Evolutionary conservation across 1,284 basidiomycete species (phyloP), one percentile per base, ranked within the genome.

Genomic region (Puccinia horiana): DNA sequence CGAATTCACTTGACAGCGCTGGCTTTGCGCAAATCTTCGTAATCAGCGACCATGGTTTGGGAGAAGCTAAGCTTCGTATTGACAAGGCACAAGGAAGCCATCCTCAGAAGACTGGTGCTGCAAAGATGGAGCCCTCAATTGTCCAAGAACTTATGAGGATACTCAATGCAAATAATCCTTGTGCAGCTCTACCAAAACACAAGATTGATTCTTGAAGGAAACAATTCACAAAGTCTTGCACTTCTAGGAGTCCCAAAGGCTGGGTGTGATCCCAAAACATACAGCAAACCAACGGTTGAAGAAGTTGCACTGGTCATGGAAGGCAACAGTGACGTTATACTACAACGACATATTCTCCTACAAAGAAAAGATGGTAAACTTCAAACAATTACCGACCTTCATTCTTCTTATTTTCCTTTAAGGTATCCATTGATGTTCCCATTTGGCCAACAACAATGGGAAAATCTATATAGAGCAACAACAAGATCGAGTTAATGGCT

Each of bases 401-500:
- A 74, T 42, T 74, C 72, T 14, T 16, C n/a, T 23, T 74, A 74
- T 42, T 74, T 74, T 14, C 44, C n/a, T n/a, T n/a, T n/a, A n/a
- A n/a, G n/a, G n/a, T n/a, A n/a, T n/a, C n/a, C n/a, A n/a, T n/a
- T n/a, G 49, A 2, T 74, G 6, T 74, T 74, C 29, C 72, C 72
- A 26, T 74, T 52, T 56, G 72, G 72, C 2, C 14, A n/a, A 52
- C 72, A 74, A 56, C 52, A 74, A 11, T 74, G 72, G 72, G 18
- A 74, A 11, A 14, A n/a, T 6, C 2, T 2, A 5, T 58, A 58
- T 26, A 29, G 6, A 18, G 29, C 26, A 3, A 11, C 29, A 29
- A 47, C 44, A 47, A 47, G 18, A 8, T 18, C 44, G 18, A 87
- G 0, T 79, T 88, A 73, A 89, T 84, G 86, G 14, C n/a, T n/a